Conservation (phyloP, 2,329 filamentous ascomycete species). For the Chaetoscypha palmicola region DNA sequence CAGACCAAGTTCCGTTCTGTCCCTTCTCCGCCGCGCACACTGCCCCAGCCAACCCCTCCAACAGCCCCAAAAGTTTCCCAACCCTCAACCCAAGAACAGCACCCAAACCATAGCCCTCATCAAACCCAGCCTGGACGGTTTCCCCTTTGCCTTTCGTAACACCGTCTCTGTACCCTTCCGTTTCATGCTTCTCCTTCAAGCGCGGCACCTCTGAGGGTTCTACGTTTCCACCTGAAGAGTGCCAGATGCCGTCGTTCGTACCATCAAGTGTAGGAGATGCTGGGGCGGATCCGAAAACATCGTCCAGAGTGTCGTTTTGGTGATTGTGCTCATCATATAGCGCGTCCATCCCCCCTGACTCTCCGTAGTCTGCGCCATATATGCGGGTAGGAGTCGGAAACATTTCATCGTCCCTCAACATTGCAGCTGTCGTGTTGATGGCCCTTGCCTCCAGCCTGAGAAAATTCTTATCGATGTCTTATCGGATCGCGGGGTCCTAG, state of each 20-base stretch:
- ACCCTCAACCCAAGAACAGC: conserved; percentile 69
- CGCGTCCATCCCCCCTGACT: neutral
- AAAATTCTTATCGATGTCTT: neutral
- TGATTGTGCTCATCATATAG: neutral
- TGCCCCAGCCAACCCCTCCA: conserved; percentile 63
- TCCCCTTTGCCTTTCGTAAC: conserved; percentile 67
- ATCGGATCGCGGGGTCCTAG: neutral
- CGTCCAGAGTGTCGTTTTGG: conserved; percentile 27
- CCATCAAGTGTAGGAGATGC: conserved; percentile 20
- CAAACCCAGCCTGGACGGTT: conserved; percentile 81
- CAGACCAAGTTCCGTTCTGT: conserved; percentile 4
- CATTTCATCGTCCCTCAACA: conserved; percentile 18
- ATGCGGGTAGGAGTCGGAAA: conserved; percentile 7
- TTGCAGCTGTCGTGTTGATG: conserved; percentile 2
- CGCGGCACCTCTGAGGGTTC: conserved; percentile 29
- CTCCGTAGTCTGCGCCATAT: neutral
- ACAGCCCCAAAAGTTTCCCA: conserved; percentile 67
- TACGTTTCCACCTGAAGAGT: conserved; percentile 14
- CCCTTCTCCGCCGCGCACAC: conserved; percentile 28
- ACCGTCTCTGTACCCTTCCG: conserved; percentile 85
- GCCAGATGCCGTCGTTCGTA: conserved; percentile 1
- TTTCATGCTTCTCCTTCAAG: conserved; percentile 37
- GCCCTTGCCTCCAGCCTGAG: neutral
- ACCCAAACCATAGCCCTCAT: conserved; percentile 81
- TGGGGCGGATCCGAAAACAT: conserved; percentile 30